Percentiles rank a stretch among this genome's conserved stretches.
Conservation (phyloP, 148 eudicot genomes). For the Cornus kousa region DNA sequence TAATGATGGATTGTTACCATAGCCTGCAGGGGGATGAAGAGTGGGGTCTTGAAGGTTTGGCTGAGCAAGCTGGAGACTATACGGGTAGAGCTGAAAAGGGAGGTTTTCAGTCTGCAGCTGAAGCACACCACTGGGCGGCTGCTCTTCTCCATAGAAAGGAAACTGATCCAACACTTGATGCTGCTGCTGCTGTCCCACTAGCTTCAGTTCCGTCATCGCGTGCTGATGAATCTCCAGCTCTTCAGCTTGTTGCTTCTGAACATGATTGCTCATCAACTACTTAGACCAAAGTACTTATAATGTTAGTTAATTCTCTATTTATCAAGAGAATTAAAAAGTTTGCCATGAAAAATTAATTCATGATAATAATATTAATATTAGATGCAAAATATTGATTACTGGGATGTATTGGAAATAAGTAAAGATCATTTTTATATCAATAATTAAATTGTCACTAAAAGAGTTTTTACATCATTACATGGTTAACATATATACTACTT, state of each 20-base stretch:
- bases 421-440: too few relatives aligned
- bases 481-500: background rate
- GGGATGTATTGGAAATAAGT: too few relatives aligned
- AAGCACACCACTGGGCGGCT: background rate
- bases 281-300: background rate
- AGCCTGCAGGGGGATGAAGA: background rate
- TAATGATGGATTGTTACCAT: background rate
- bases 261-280: background rate
- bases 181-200: conserved; percentile 20
- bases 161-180: conserved; percentile 30
- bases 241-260: background rate
- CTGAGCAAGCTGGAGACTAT: conserved; percentile 33
- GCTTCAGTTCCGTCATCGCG: conserved; percentile 36
- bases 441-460: too few relatives aligned
- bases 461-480: too few relatives aligned
- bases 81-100: conserved; percentile 19
- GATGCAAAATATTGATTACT: too few relatives aligned
- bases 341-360: too few relatives aligned
- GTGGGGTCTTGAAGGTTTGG: conserved; percentile 39
- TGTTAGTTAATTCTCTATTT: background rate
- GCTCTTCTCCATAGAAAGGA: conserved; percentile 24
- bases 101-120: background rate
- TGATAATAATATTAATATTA: too few relatives aligned
- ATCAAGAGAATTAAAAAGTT: too few relatives aligned
- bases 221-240: background rate